A percentile compares a stretch with the other conserved stretches of the same genome.
These are phyloP conservation scores for Lodderomyces elongisporus DNA, from an alignment of 1,139 yeast species.

Conservation along the genomic window DNA sequence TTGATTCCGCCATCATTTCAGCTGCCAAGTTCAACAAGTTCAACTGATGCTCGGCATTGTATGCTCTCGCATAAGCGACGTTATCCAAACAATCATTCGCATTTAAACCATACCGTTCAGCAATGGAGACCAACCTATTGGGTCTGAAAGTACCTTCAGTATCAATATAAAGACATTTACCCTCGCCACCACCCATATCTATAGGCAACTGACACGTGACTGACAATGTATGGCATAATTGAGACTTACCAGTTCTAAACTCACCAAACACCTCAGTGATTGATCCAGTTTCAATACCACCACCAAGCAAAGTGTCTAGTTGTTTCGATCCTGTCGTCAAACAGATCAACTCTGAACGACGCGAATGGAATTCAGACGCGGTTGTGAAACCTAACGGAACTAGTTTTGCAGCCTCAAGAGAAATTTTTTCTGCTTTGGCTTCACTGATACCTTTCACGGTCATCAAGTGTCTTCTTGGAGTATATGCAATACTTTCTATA, in stretches of 20 bases:
- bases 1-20: constrained; percentile 91
- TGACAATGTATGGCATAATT: constrained; percentile 92
- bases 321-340: constrained; percentile 94
- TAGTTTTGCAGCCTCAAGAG: constrained; percentile 75
- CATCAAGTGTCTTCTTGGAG: constrained; percentile 71
- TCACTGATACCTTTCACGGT: constrained; percentile 91
- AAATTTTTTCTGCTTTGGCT: constrained; percentile 84
- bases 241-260: constrained; percentile 96
- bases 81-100: constrained; percentile 95
- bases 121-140: constrained; percentile 80
- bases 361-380: constrained; percentile 88
- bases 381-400: constrained; percentile 98
- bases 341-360: constrained; percentile 87
- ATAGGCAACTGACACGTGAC: constrained; percentile 96
- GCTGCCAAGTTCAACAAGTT: constrained; percentile 87
- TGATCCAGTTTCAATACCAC: constrained; percentile 97
- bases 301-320: constrained; percentile 87
- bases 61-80: constrained; percentile 96
- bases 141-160: constrained; percentile 98
- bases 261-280: constrained; percentile 97
- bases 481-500: constrained; percentile 87
- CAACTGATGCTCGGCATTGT: constrained; percentile 93
- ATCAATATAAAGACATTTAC: constrained; percentile 92
- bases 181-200: constrained; percentile 99
- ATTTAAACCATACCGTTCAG: constrained; percentile 85